phyloP scores from a whole-genome alignment of 805 yeast genomes.

The Teunomyces atbi region DNA sequence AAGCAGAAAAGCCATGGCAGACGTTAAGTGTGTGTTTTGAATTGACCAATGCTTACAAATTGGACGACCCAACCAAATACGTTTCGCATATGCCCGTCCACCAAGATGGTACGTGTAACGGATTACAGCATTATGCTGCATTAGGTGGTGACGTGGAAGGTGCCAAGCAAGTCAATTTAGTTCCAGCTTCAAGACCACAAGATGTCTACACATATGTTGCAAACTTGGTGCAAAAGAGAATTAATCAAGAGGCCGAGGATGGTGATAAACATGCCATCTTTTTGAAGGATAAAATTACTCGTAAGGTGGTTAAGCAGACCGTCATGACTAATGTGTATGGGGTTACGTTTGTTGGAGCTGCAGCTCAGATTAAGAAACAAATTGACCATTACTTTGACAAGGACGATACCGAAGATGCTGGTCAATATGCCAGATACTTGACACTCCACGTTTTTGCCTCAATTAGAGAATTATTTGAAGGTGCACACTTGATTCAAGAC shows the following conservation, averaged over 20 bases:
- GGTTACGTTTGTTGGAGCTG: slow-evolving; percentile 91
- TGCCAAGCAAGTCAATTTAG: slow-evolving; percentile 73
- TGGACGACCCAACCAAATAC: slow-evolving; percentile 62
- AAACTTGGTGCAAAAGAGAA: slow-evolving; percentile 52
- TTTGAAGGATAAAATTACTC: slow-evolving; percentile 60
- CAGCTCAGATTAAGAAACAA: slow-evolving; percentile 81
- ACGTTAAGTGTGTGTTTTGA: slow-evolving; percentile 70
- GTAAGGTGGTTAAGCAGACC: slow-evolving; percentile 94
- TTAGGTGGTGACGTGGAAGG: slow-evolving; percentile 84
- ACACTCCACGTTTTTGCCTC: slow-evolving; percentile 79
- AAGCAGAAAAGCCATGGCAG: slow-evolving; percentile 85
- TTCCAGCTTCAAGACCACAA: slow-evolving; percentile 70
- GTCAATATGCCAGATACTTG: slow-evolving; percentile 54
- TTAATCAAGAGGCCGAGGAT: slow-evolving; percentile 51
- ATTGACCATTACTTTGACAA: slow-evolving; percentile 57
- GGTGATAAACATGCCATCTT: slow-evolving; percentile 56
- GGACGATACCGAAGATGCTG: slow-evolving; percentile 39
- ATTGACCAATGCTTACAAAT: slow-evolving; percentile 55
- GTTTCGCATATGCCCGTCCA: slow-evolving; percentile 76
- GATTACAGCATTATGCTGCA: slow-evolving; percentile 84
- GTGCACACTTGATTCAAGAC: slow-evolving; percentile 94
- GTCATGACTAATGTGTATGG: slow-evolving; percentile 99
- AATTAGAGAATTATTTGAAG: slow-evolving; percentile 78
- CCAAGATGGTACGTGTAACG: slow-evolving; percentile 87
- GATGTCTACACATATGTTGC: slow-evolving; percentile 78